Evolutionary conservation across 75 land plant genomes (phyloP).

Genomic region (Adiantum capillusveneris): DNA sequence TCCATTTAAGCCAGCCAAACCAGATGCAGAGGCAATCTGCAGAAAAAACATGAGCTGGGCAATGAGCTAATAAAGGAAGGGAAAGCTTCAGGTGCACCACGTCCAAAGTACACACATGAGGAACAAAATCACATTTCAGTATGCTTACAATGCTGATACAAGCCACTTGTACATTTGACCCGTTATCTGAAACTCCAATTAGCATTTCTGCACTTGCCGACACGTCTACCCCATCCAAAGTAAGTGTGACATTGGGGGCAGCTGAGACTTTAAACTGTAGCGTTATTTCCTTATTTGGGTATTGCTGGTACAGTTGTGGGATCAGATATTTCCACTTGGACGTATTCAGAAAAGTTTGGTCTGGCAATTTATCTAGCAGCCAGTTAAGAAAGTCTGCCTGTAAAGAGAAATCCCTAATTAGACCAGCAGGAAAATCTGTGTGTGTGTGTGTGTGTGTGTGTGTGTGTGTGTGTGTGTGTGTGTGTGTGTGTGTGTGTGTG

Average conservation of each 20-base stretch:
- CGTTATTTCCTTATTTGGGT: slow-evolving; percentile 74
- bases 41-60: too few relatives aligned
- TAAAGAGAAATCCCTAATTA: background rate
- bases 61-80: too few relatives aligned
- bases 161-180: slow-evolving; percentile 48
- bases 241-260: slow-evolving; percentile 45
- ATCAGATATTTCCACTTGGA: slow-evolving; percentile 63
- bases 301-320: slow-evolving; percentile 77
- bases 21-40: slow-evolving; percentile 33
- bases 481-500: too few relatives aligned
- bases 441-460: too few relatives aligned
- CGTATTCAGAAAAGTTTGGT: slow-evolving; percentile 71
- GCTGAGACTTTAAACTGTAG: slow-evolving; percentile 49
- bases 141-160: slow-evolving; percentile 65
- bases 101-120: too few relatives aligned
- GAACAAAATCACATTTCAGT: too few relatives aligned
- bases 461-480: too few relatives aligned
- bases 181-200: slow-evolving; percentile 47
- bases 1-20: slow-evolving; percentile 23
- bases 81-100: too few relatives aligned
- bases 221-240: slow-evolving; percentile 26
- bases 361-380: slow-evolving; percentile 64
- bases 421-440: too few relatives aligned
- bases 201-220: slow-evolving; percentile 44
- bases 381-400: slow-evolving; percentile 64